Base-by-base conservation (phyloP, 2,329 filamentous ascomycete genomes). In the Apiospora hydei region DNA sequence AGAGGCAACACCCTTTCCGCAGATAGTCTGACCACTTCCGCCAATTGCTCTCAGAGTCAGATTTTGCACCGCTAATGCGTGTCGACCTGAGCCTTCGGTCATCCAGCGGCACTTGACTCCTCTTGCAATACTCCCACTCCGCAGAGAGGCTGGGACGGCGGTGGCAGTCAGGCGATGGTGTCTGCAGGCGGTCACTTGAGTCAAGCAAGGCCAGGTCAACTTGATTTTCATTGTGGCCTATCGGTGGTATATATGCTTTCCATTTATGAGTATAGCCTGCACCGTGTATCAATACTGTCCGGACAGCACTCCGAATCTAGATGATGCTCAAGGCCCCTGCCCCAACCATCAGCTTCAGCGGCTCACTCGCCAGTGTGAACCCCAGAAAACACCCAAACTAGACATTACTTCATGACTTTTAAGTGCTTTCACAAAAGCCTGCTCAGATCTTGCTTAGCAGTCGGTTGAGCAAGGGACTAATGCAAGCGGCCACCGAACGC, bases 31-130 rank as follows among this genome's bases (percentile, higher is more conserved):
- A 41, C 57, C 8, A 16, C 53, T 61, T 64, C 57, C 57, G 34
- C 34, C 57, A 64, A 41, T 41, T 64, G 34, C 34, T 64, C 57
- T 13, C 57, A 11, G 6, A 18, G 34, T 64, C 57, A 64, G 21
- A 64, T 11, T 64, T 64, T 64, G 57, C 57, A 64, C 57, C 57
- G 57, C 57, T 64, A 64, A 64, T 64, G 57, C 34, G 57, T 41
- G 57, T n/a, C 34, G 57, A 64, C 57, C 57, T 64, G 57, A 64
- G 57, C 34, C 34, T 38, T 64, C 38, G 41, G 34, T 64, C 57
- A 41, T n/a, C 34, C 41, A 64, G 57, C 57, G 34, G 34, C 41
- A 34, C 57, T 41, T 8, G 57, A 21, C 57, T 64, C 34, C 57
- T 64, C 57, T 38, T 64, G 57, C 34, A 4, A 64, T 41, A 41